Percentiles rank a stretch among this genome's conserved stretches.
These are phyloP conservation scores for Rhizophora mangle DNA, from an alignment of 345 rosid species.

Conservation along the genomic window DNA sequence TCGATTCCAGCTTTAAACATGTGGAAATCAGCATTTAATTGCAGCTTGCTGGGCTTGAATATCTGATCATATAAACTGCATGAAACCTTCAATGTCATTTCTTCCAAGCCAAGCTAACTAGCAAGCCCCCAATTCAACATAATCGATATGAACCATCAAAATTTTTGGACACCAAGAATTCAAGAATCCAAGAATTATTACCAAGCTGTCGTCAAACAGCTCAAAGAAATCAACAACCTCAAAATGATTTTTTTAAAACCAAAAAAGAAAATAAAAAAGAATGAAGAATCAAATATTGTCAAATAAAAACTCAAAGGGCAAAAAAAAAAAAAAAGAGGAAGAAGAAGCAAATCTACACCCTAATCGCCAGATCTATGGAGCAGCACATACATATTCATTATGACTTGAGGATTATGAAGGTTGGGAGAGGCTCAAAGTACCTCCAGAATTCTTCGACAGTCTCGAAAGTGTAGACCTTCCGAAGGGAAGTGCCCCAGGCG, in stretches of 20 bases:
- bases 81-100: neutral
- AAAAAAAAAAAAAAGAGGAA: no score
- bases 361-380: no score
- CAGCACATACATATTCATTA: no score
- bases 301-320: no score
- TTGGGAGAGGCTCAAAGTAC: constrained; percentile 22
- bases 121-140: neutral
- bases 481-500: constrained; percentile 80
- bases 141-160: neutral
- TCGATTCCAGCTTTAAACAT: constrained; percentile 84
- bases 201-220: no score
- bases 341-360: no score
- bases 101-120: neutral
- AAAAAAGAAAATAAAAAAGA: neutral
- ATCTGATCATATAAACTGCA: constrained; percentile 73
- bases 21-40: constrained; percentile 67
- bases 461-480: constrained; percentile 74
- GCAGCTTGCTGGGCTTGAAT: constrained; percentile 74
- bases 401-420: neutral
- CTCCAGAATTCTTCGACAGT: constrained; percentile 98
- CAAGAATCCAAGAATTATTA: neutral
- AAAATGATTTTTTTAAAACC: neutral
- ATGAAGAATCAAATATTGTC: neutral
- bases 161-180: neutral
- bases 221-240: no score